Evolutionary conservation across 2,329 filamentous ascomycete species (phyloP), one percentile per base, ranked within the genome.

Genomic region (Daldinia sp.): DNA sequence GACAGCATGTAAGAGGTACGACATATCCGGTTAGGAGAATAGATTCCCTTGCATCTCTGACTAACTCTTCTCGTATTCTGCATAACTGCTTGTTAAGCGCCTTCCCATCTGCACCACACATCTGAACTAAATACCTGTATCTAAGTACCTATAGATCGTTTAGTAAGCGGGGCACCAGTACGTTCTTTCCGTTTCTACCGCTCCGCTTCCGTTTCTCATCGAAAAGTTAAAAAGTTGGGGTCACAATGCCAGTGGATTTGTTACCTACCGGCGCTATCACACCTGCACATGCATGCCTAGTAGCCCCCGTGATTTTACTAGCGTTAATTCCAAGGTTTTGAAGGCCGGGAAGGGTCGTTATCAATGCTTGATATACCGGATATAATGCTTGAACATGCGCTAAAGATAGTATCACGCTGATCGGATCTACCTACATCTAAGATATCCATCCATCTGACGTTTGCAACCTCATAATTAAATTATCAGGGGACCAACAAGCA

Each of bases 111-210:
- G 30, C 30, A 23, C 30, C 5, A n/a, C n/a, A n/a, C n/a, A 9
- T 33, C 30, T 33, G 30, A 1, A 23, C 20, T 23, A 23, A 2
- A 23, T 23, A 23, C 30, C 30, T 6, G 30, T 33, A 12, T 26
- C 15, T 20, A 42, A 20, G 48, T 65, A 55, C 7, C 28, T 63
- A 4, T 23, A 5, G 3, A 9, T 54, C 30, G 6, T 37, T 37
- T 54, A 54, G 61, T 63, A 62, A 70, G 64, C 64, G 54, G 50
- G 30, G 13, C n/a, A 3, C 58, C 30, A 62, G 35, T 39, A 12
- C 39, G 48, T 66, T 68, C 65, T 63, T 58, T 68, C 61, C 56
- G 65, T 55, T 68, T 70, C 65, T 62, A 70, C 55, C 33, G 41
- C 28, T 65, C 62, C 37, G 46, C 54, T 53, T 50, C 53, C 61